Percentiles rank a stretch among this genome's conserved stretches.
Conservation (phyloP, 2,329 filamentous ascomycete species). For the Raffaelea albimanens region DNA sequence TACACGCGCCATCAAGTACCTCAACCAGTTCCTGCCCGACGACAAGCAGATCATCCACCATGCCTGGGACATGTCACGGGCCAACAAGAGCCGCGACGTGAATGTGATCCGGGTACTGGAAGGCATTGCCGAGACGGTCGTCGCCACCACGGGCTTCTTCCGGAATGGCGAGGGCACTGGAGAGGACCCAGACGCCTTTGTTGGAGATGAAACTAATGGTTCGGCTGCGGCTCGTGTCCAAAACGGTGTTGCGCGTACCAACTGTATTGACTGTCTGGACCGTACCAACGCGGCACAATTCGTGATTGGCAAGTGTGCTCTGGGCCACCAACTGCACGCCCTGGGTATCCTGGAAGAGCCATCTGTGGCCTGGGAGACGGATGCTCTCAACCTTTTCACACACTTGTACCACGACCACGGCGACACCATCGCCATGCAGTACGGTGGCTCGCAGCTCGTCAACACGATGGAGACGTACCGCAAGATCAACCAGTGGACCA, state of each 20-base stretch:
- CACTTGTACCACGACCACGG: conserved; percentile 98
- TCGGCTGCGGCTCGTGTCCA: conserved; percentile 55
- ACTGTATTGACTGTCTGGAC: conserved; percentile 96
- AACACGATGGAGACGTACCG: conserved; percentile 99
- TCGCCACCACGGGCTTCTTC: conserved; percentile 85
- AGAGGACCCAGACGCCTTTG: neutral
- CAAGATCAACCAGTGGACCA: conserved; percentile 98
- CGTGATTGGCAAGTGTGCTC: conserved; percentile 87
- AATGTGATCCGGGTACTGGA: conserved; percentile 93
- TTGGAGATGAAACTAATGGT: neutral
- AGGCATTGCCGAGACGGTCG: conserved; percentile 76
- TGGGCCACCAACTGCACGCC: conserved; percentile 86
- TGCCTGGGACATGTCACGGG: conserved; percentile 96
- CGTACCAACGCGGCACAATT: conserved; percentile 97
- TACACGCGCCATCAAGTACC: conserved; percentile 76
- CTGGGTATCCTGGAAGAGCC: conserved; percentile 73
- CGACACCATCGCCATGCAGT: conserved; percentile 95
- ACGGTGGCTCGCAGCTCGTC: conserved; percentile 92
- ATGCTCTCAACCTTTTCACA: conserved; percentile 91
- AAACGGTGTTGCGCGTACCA: conserved; percentile 87
- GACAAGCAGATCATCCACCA: conserved; percentile 86
- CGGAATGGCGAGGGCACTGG: conserved; percentile 73
- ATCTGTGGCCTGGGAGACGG: conserved; percentile 83
- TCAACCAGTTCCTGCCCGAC: conserved; percentile 84
- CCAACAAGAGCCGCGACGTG: conserved; percentile 82